Conservation (phyloP, 1,284 basidiomycete species). For the Farysia itapuensis region DNA sequence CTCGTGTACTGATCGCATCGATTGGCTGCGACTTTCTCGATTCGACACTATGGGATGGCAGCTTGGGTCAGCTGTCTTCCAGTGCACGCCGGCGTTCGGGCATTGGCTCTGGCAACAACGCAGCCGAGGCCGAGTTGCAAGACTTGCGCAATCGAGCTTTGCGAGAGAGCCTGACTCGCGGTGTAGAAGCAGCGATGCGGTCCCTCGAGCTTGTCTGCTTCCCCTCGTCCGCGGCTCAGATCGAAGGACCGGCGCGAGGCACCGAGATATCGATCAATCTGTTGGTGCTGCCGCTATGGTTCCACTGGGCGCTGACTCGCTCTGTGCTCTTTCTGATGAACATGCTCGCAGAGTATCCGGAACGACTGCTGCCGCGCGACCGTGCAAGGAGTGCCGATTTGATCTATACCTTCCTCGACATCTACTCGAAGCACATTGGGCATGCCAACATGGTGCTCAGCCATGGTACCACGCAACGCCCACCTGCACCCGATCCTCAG, state of each 20-base stretch:
- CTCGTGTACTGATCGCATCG: constrained; percentile 15
- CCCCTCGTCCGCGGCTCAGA: background rate
- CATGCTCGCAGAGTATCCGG: constrained; percentile 21
- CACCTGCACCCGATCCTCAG: too few relatives aligned
- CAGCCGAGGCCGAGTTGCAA: constrained; percentile 11
- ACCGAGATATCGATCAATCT: constrained; percentile 12
- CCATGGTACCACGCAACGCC: too few relatives aligned
- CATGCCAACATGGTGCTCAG: constrained; percentile 28
- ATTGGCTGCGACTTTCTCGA: constrained; percentile 27
- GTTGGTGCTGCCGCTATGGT: constrained; percentile 21
- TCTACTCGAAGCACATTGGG: constrained; percentile 26
- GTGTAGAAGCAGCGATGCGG: constrained; percentile 15
- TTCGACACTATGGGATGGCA: constrained; percentile 30
- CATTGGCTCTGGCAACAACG: constrained; percentile 1
- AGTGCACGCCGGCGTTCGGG: background rate
- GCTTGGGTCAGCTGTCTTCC: constrained; percentile 11
- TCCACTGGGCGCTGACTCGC: constrained; percentile 22
- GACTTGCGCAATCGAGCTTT: constrained; percentile 6
- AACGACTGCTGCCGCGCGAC: constrained; percentile 16
- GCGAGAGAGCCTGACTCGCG: constrained; percentile 10
- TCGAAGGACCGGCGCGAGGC: background rate
- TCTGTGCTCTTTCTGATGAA: constrained; percentile 26
- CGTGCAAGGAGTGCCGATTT: constrained; percentile 12
- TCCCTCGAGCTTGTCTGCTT: constrained; percentile 19
- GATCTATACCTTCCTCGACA: constrained; percentile 22